Evolutionary conservation across 2,329 filamentous ascomycete genomes (phyloP).

Genomic region (Fusarium lyarnte): DNA sequence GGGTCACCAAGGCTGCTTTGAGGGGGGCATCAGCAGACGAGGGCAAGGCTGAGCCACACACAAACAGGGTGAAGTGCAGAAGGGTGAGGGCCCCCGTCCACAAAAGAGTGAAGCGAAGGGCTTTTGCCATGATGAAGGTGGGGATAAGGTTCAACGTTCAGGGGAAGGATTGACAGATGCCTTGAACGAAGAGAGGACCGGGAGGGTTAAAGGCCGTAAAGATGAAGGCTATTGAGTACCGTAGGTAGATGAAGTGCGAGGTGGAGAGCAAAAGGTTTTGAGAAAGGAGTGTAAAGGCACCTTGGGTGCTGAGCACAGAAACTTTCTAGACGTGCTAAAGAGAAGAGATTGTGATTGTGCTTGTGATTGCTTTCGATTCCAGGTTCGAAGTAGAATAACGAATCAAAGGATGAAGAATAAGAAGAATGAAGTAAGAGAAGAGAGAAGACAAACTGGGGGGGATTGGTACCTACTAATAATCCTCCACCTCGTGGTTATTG

Average conservation of each 20-base stretch:
- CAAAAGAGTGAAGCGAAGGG: not conserved
- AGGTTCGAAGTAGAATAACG: conserved; percentile 28
- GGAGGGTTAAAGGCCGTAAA: conserved; percentile 3
- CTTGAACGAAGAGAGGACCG: not conserved
- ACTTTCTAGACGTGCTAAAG: conserved; percentile 21
- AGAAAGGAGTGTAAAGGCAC: conserved; percentile 29
- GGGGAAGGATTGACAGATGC: conserved; percentile 3
- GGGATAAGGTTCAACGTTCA: not conserved
- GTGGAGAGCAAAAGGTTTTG: conserved; percentile 2
- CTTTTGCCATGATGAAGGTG: conserved; percentile 30
- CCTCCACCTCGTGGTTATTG: conserved; percentile 10
- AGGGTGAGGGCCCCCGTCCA: conserved; percentile 34
- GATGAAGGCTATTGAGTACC: conserved; percentile 1
- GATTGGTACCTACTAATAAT: not conserved
- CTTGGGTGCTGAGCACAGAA: conserved; percentile 17
- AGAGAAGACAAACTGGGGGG: conserved; percentile 2
- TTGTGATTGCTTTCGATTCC: conserved; percentile 30
- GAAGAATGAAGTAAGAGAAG: conserved; percentile 10
- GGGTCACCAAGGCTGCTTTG: conserved; percentile 47
- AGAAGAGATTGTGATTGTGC: not conserved
- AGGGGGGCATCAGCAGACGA: conserved; percentile 37
- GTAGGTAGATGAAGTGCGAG: conserved; percentile 1
- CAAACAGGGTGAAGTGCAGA: conserved; percentile 34
- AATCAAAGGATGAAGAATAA: conserved; percentile 32
- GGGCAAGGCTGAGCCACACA: conserved; percentile 26